Evolutionary conservation across 2,329 filamentous ascomycete genomes (phyloP), one percentile per base, ranked within the genome.

Genomic region (Pseudocercospora fijiensis): DNA sequence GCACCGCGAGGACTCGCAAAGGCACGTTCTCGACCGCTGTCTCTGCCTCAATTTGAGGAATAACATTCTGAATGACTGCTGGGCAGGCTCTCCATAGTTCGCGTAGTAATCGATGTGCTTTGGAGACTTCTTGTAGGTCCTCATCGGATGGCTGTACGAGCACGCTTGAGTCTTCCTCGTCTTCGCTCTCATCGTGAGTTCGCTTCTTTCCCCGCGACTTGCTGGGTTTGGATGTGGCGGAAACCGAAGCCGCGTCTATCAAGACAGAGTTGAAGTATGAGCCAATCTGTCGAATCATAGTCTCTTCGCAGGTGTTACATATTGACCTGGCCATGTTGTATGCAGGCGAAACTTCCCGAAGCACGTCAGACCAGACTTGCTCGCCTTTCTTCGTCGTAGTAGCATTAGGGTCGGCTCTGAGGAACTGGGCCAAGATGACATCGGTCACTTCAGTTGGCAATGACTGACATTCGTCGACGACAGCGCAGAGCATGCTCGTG

Each of bases 181-280:
- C 76, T 22, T 77, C 75, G 53, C 74, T 75, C 24, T 81, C 80
- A 37, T 79, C 78, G 8, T 69, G 71, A 8, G 70, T 71, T 37
- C 77, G 77, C 61, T 76, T 75, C 61, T 71, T 74, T 53, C 70
- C 70, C 56, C 69, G 69, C 86, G 56, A 89, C 87, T 64, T 90
- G 85, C 45, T 52, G 2, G 65, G 58, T 55, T 73, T 75, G n/a
- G 66, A 56, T 10, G 62, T 66, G 8, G 67, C 61, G 10, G 70
- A 57, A 4, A 66, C 69, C 18, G 76, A 73, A 11, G 73, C 92
- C 3, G 92, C 90, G 74, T 97, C 92, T 66, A 98, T 88, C 63
- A 99, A 96, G 58, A 98, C 92, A 62, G 96, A 92, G 77, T 92
- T 96, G 76, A 99, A 99, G 76, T 98, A 99, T 73, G 96, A 92